These are phyloP conservation scores for Puccinellia tenuiflora DNA, from an alignment of 176 grass and related monocot species.

Conservation along the genomic window DNA sequence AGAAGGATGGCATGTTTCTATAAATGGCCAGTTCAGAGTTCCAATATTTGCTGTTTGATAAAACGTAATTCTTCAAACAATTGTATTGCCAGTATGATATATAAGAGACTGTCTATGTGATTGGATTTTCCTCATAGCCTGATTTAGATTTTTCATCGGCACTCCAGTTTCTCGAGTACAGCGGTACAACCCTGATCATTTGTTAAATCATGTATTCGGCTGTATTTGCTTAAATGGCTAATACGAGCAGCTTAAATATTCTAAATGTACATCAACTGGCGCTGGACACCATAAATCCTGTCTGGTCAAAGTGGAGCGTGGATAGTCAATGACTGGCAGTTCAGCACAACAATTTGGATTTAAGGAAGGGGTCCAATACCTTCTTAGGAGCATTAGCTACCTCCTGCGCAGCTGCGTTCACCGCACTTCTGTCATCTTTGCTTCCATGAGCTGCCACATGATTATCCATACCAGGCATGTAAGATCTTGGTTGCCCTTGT, in stretches of 20 bases:
- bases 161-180: neutral
- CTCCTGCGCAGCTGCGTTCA: conserved; percentile 42
- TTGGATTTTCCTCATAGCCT: neutral
- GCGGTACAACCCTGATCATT: neutral
- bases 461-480: conserved; percentile 65
- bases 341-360: neutral
- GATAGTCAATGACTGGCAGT: neutral
- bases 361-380: conserved; percentile 29
- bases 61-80: neutral
- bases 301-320: conserved; percentile 13
- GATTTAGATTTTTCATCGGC: neutral
- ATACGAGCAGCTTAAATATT: neutral
- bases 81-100: neutral
- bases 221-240: conserved; percentile 6
- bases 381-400: conserved; percentile 56
- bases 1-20: neutral
- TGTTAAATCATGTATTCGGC: neutral
- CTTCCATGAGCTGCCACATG: conserved; percentile 32
- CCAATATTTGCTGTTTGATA: neutral
- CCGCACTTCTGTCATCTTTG: conserved; percentile 48
- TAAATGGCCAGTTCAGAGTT: neutral
- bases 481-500: conserved; percentile 51
- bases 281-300: neutral
- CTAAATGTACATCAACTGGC: neutral
- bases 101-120: neutral